These are phyloP conservation scores for Mantamonas sphyraenae DNA, from an alignment of 78 protist genomes.

Conservation along the genomic window DNA sequence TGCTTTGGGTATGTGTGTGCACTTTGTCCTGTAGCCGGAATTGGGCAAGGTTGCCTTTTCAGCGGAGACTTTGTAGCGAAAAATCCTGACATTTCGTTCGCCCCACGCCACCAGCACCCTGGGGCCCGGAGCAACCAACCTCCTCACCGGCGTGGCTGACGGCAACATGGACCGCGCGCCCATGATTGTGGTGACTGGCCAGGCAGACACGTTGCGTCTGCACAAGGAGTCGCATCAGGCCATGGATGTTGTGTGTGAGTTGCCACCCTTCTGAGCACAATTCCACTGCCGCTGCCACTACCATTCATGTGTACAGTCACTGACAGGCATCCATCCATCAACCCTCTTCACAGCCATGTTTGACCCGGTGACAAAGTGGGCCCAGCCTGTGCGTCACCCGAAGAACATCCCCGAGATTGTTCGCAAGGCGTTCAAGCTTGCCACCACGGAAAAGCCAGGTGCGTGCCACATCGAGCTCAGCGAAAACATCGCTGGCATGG, in stretches of 20 bases:
- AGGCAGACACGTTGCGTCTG: background rate
- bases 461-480: background rate
- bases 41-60: too few species aligned
- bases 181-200: background rate
- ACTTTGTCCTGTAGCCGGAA: too few species aligned
- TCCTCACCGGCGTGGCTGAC: slow-evolving; percentile 1
- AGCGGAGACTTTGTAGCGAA: too few species aligned
- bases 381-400: background rate
- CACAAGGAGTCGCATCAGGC: background rate
- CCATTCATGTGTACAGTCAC: too few species aligned
- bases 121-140: slow-evolving; percentile 1
- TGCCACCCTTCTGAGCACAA: too few species aligned
- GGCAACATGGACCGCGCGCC: background rate
- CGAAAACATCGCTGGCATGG: background rate
- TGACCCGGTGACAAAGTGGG: background rate
- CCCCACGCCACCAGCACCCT: too few species aligned
- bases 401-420: slow-evolving; percentile 1
- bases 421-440: background rate
- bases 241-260: slow-evolving; percentile 6
- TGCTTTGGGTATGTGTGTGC: too few species aligned
- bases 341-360: too few species aligned
- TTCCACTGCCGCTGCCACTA: too few species aligned
- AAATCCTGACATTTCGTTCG: too few species aligned
- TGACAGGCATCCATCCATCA: too few species aligned
- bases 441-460: background rate